A percentile compares a stretch with the other conserved stretches of the same genome.
Conservation (phyloP, 768 basidiomycete genomes). For the Agaricus subrufescens region DNA sequence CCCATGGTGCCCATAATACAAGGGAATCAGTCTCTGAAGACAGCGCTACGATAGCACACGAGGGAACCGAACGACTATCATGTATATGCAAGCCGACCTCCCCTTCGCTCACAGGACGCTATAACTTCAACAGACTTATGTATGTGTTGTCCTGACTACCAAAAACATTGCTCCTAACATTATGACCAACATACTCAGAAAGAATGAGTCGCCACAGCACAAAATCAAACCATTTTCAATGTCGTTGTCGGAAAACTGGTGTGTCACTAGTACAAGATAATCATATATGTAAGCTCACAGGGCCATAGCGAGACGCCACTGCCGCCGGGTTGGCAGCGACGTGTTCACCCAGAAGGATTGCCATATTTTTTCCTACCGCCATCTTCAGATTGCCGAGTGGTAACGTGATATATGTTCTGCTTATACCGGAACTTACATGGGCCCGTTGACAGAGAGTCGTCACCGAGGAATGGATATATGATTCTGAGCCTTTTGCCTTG, state of each 20-base stretch:
- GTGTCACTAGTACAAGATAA: not conserved
- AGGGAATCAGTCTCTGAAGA: too few relatives aligned
- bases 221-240: not conserved
- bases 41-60: too few relatives aligned
- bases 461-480: slow-evolving; percentile 4
- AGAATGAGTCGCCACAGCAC: not conserved
- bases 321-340: not conserved
- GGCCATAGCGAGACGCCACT: not conserved
- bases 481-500: not conserved
- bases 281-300: too few relatives aligned
- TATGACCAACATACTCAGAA: not conserved
- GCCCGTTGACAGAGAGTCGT: not conserved
- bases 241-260: not conserved
- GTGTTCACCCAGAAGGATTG: slow-evolving; percentile 1
- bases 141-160: not conserved
- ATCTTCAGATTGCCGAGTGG: not conserved
- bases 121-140: not conserved
- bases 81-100: too few relatives aligned
- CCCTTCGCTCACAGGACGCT: too few relatives aligned
- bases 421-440: not conserved
- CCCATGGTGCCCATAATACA: too few relatives aligned
- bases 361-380: not conserved
- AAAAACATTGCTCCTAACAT: not conserved
- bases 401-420: not conserved
- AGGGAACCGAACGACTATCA: too few relatives aligned